Conservation (phyloP, 2,329 filamentous ascomycete species). For the Colletotrichum trifolii region DNA sequence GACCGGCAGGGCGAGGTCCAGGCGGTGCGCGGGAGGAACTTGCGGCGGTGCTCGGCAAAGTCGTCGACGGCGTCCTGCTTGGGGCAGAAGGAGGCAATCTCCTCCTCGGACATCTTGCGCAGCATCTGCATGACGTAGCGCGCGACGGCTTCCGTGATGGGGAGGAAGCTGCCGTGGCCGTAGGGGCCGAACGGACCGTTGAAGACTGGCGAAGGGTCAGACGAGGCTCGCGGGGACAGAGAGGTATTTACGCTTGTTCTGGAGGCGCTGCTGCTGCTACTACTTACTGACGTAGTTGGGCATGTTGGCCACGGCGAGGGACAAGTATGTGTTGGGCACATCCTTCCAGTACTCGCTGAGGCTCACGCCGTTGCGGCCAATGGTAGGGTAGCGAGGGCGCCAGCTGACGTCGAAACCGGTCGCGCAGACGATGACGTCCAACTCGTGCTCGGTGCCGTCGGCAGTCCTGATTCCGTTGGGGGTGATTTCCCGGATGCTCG, state of each 20-base stretch:
- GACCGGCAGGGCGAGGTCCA: conserved; percentile 42
- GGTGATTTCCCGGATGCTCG: conserved; percentile 41
- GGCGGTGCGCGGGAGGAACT: conserved; percentile 42
- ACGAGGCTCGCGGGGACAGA: neutral
- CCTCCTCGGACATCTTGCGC: conserved; percentile 42
- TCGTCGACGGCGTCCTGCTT: conserved; percentile 42
- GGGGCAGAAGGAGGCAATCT: conserved; percentile 40
- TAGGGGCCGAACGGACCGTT: conserved; percentile 42
- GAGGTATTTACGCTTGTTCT: too few relatives aligned
- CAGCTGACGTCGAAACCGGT: conserved; percentile 46
- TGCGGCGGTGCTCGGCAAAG: conserved; percentile 44
- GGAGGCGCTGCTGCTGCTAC: too few relatives aligned
- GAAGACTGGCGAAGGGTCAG: conserved; percentile 37
- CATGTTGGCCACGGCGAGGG: conserved; percentile 40
- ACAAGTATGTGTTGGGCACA: conserved; percentile 40
- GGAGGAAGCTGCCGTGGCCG: conserved; percentile 42
- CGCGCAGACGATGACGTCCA: conserved; percentile 48
- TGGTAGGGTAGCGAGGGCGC: conserved; percentile 38
- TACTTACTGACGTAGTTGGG: conserved; percentile 41
- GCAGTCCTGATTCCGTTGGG: conserved; percentile 43
- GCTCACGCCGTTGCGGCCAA: conserved; percentile 38
- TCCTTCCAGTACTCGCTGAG: conserved; percentile 38
- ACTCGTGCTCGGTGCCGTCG: conserved; percentile 42
- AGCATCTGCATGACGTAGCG: conserved; percentile 47
- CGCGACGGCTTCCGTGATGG: conserved; percentile 41